A percentile compares a stretch with the other conserved stretches of the same genome.
Conservation (phyloP, 2,329 filamentous ascomycete genomes). For the Daldinia sp. region DNA sequence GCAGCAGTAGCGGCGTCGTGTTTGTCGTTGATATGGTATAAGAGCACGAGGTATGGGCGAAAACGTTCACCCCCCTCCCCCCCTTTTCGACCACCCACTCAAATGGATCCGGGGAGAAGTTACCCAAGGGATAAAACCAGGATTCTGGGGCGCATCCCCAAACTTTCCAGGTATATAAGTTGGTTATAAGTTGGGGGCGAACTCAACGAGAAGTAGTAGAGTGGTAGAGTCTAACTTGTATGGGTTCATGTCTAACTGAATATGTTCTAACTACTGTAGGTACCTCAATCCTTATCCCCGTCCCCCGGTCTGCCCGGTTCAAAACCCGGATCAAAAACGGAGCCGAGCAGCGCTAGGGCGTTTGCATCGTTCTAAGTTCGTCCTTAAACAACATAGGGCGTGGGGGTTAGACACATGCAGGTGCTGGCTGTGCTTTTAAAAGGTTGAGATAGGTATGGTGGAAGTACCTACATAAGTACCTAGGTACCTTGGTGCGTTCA, state of each 20-base stretch:
- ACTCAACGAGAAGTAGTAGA: not conserved
- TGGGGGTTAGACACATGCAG: slow-evolving; percentile 31
- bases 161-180: not conserved
- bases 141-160: slow-evolving; percentile 16
- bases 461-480: not conserved
- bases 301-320: slow-evolving; percentile 1
- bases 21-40: slow-evolving; percentile 30
- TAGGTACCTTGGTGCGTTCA: not conserved
- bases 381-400: slow-evolving; percentile 1
- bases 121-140: slow-evolving; percentile 12
- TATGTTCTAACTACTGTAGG: not conserved
- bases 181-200: not conserved
- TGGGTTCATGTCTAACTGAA: not conserved
- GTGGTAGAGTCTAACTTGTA: not conserved
- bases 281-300: not conserved
- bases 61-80: slow-evolving; percentile 3
- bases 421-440: not conserved
- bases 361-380: slow-evolving; percentile 25
- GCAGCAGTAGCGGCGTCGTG: slow-evolving; percentile 29
- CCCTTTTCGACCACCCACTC: slow-evolving; percentile 6
- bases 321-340: slow-evolving; percentile 25
- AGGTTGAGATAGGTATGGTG: not conserved
- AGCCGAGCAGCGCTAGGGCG: slow-evolving; percentile 13
- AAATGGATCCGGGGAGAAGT: slow-evolving; percentile 24
- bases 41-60: slow-evolving; percentile 19